phyloP scores from a whole-genome alignment of 164 flowering plant species.

The Vitis cinerea region DNA sequence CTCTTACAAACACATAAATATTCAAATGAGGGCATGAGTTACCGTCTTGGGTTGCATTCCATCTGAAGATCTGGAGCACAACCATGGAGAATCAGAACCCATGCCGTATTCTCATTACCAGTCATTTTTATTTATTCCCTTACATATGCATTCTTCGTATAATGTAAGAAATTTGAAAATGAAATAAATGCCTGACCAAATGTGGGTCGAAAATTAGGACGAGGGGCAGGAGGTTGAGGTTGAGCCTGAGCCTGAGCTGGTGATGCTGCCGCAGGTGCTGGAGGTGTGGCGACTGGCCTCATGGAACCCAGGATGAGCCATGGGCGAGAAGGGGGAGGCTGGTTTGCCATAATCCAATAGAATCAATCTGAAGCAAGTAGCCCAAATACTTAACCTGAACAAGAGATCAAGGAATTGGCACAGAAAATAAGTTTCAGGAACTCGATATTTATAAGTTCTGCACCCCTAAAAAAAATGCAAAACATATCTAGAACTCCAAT shows the following conservation, averaged over 20 bases:
- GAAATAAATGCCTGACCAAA: not conserved
- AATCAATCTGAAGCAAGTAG: no score
- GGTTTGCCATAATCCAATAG: slow-evolving; percentile 25
- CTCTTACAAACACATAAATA: no score
- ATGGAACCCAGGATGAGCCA: slow-evolving; percentile 38
- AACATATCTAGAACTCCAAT: not conserved
- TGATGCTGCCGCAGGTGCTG: no score
- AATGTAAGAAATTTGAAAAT: not conserved
- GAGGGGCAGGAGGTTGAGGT: not conserved
- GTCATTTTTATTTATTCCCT: not conserved
- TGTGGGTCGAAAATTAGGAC: slow-evolving; percentile 15
- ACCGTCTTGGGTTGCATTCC: not conserved
- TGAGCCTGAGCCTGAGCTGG: no score
- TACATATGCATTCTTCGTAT: no score
- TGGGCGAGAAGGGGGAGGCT: slow-evolving; percentile 30
- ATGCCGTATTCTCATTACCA: not conserved
- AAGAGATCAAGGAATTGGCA: not conserved
- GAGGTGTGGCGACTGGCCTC: not conserved
- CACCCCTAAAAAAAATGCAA: not conserved
- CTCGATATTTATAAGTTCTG: slow-evolving; percentile 22
- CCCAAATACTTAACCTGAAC: no score
- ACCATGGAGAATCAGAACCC: slow-evolving; percentile 24
- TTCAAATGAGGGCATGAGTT: not conserved
- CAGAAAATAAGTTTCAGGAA: not conserved
- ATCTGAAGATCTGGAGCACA: slow-evolving; percentile 2